Conservation (phyloP, 2,329 filamentous ascomycete genomes). For the Beauveria bassiana region DNA sequence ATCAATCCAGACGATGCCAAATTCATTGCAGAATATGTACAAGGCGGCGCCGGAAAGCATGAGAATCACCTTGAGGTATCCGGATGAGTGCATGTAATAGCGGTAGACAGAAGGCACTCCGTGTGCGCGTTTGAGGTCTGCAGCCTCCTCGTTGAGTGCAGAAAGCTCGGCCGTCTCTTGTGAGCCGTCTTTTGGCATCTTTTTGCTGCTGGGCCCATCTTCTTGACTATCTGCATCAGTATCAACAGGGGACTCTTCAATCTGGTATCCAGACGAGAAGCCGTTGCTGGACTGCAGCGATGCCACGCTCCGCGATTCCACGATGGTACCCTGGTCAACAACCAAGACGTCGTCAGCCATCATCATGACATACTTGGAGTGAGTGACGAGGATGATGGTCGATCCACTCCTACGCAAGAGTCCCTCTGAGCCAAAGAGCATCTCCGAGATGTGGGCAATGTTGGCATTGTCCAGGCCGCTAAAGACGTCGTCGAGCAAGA, state of each 20-base stretch:
- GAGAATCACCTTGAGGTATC: constrained; percentile 12
- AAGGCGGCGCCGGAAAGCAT: constrained; percentile 11
- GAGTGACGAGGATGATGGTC: constrained; percentile 22
- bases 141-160: constrained; percentile 9
- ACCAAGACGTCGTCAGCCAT: constrained; percentile 4
- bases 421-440: constrained; percentile 25
- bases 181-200: too few relatives aligned
- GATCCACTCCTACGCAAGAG: constrained; percentile 17
- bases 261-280: not conserved
- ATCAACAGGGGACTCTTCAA: not conserved
- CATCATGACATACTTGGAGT: constrained; percentile 14
- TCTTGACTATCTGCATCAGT: not conserved
- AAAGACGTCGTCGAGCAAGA: constrained; percentile 27
- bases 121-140: constrained; percentile 7
- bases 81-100: constrained; percentile 16
- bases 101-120: constrained; percentile 15
- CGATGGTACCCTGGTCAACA: not conserved
- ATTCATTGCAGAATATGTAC: constrained; percentile 16
- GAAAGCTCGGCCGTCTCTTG: constrained; percentile 9
- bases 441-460: constrained; percentile 27
- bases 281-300: not conserved
- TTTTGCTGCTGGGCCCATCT: not conserved
- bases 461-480: constrained; percentile 30
- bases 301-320: not conserved
- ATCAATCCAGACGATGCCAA: constrained; percentile 19